A percentile compares a stretch with the other conserved stretches of the same genome.
These are phyloP conservation scores for Tricholoma hemisulphureum DNA, from an alignment of 768 basidiomycete genomes.

Conservation along the genomic window DNA sequence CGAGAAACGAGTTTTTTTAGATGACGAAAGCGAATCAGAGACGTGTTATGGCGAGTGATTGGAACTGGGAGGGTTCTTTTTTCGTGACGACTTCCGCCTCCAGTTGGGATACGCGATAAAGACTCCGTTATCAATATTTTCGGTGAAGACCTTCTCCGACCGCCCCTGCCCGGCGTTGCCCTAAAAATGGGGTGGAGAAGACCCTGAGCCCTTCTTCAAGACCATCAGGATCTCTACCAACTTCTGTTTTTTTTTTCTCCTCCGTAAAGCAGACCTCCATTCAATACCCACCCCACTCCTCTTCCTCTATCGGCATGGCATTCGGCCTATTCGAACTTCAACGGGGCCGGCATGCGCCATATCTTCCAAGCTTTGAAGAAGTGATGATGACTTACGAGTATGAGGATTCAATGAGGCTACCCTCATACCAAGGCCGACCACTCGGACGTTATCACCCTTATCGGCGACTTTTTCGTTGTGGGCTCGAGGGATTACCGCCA, in stretches of 20 bases:
- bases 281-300: neutral
- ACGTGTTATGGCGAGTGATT: too few relatives aligned
- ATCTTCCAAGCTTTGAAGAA: constrained; percentile 5
- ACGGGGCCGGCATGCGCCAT: neutral
- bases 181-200: neutral
- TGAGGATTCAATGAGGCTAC: constrained; percentile 12
- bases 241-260: neutral
- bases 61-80: neutral
- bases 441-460: constrained; percentile 12
- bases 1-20: too few relatives aligned
- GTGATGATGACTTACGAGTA: constrained; percentile 4
- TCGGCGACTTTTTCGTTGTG: neutral
- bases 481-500: neutral
- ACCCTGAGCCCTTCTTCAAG: neutral
- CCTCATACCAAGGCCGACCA: constrained; percentile 10
- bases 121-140: neutral
- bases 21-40: neutral
- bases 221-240: too few relatives aligned
- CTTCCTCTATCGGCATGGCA: neutral
- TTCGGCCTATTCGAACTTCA: neutral
- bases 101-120: neutral
- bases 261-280: neutral
- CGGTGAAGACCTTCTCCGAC: neutral
- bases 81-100: neutral
- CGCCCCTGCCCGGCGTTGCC: neutral